Conservation (phyloP, 192 early-diverging fungal species). For the Coemansia sp. region DNA sequence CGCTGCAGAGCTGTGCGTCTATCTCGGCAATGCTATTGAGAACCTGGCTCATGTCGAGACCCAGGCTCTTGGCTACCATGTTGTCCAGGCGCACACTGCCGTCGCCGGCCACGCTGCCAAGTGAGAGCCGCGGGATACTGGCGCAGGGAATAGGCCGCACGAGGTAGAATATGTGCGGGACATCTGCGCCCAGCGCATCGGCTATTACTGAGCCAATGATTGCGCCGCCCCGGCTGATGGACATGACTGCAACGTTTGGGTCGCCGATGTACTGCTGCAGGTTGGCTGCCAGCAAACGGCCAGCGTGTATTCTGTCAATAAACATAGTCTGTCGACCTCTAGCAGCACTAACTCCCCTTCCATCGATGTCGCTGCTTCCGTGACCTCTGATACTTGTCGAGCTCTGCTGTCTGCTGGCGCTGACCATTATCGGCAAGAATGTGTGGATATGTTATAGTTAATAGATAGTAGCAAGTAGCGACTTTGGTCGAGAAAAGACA, state of each 20-base stretch:
- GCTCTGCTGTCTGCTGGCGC: conserved; percentile 1
- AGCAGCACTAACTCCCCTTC: background rate
- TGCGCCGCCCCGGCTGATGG: conserved; percentile 51
- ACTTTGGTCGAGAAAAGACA: no score
- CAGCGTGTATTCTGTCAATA: conserved; percentile 42
- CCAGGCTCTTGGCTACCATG: conserved; percentile 31
- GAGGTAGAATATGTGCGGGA: conserved; percentile 41
- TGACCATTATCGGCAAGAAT: conserved; percentile 8
- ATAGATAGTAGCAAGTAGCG: background rate
- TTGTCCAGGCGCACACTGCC: conserved; percentile 49
- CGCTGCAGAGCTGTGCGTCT: conserved; percentile 15
- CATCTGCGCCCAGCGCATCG: conserved; percentile 12
- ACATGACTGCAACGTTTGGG: conserved; percentile 31
- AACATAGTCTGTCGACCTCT: conserved; percentile 17
- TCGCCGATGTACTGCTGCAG: conserved; percentile 27
- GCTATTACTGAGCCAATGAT: conserved; percentile 37
- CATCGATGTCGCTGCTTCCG: background rate
- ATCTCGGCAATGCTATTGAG: conserved; percentile 11
- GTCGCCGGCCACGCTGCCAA: conserved; percentile 52
- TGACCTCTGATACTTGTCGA: background rate
- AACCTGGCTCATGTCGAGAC: conserved; percentile 7
- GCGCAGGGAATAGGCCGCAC: conserved; percentile 39
- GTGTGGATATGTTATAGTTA: background rate
- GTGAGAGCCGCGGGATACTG: conserved; percentile 35
- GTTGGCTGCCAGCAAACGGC: conserved; percentile 35